Evolutionary conservation across 2,329 filamentous ascomycete species (phyloP).

Genomic region (Penicillium crustosum): DNA sequence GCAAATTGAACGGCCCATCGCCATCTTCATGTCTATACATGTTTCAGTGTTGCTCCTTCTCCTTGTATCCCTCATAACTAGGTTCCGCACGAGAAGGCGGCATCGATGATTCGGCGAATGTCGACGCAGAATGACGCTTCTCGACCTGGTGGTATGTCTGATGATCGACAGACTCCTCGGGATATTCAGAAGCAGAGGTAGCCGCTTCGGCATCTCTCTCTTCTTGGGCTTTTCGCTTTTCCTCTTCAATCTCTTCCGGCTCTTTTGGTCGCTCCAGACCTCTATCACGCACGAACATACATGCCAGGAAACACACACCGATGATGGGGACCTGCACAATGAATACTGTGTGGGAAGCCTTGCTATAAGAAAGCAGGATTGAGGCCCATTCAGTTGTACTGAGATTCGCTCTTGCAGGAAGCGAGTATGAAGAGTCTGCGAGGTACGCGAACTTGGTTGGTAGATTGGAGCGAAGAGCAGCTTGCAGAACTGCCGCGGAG

Average conservation of each 20-base stretch:
- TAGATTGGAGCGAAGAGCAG: slow-evolving; percentile 40
- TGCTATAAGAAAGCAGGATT: slow-evolving; percentile 54
- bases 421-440: slow-evolving; percentile 43
- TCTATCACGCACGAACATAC: slow-evolving; percentile 53
- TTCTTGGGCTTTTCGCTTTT: slow-evolving; percentile 32
- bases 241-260: slow-evolving; percentile 28
- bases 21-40: not conserved
- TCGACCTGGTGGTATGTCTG: slow-evolving; percentile 6
- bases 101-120: slow-evolving; percentile 17
- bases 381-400: slow-evolving; percentile 37
- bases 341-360: slow-evolving; percentile 57
- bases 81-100: slow-evolving; percentile 12
- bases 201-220: slow-evolving; percentile 20
- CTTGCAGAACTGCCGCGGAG: slow-evolving; percentile 53
- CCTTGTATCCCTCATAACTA: not conserved
- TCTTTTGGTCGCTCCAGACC: slow-evolving; percentile 46
- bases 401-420: slow-evolving; percentile 31
- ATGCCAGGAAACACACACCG: slow-evolving; percentile 52
- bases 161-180: slow-evolving; percentile 1
- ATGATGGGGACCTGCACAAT: slow-evolving; percentile 57
- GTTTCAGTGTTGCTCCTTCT: not conserved
- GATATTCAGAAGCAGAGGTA: slow-evolving; percentile 1
- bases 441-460: slow-evolving; percentile 40
- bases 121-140: slow-evolving; percentile 17
- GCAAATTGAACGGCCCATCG: not conserved